Base-by-base conservation (phyloP, 441 rosid species). In the Corymbia citriodora region DNA sequence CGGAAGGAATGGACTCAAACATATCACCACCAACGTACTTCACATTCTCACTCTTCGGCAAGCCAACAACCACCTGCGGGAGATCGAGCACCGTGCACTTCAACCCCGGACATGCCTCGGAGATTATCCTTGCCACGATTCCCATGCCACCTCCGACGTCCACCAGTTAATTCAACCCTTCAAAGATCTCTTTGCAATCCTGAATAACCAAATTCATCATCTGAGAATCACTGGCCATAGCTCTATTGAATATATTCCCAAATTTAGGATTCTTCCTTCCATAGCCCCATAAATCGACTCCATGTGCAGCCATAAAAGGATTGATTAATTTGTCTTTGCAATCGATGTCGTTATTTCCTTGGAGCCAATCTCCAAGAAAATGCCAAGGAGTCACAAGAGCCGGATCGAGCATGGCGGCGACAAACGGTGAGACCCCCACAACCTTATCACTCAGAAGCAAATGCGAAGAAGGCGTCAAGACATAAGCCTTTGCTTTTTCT, bases 61-160 rank as follows among this genome's bases (percentile, higher is more conserved):
- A 81, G 65, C 89, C 70, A 17, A 87, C 57, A 82, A 93, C 88
- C 4, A 94, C 94, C 27, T 90, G 94, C 13, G 95, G 95, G 85
- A 95, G 92, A 17, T 94, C 95, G 10, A 94, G 89, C 45, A 94
- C 96, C 0, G 91, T 92, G 91, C 93, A 93, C 81, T 95, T 91
- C 88, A 93, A 74, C 16, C 50, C 12, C 7, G 95, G 93, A 40
- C 92, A 93, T 13, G 90, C 92, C 57, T 93, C 90, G 6, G 95
- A 90, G 36, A 95, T 87, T 48, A 91, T 91, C 92, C 90, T 91
- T 13, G 93, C 90, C 52, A 91, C 59, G 2, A 91, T 57, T n/a
- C 96, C 94, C 3, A 90, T 92, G 4, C 96, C 93, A 2, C 95
- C 95, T 7, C 95, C 94, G 8, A 93, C 94, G 82, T 93, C 95